Base-by-base conservation (phyloP, 1,139 yeast genomes). In the Geotrichum europaeum region DNA sequence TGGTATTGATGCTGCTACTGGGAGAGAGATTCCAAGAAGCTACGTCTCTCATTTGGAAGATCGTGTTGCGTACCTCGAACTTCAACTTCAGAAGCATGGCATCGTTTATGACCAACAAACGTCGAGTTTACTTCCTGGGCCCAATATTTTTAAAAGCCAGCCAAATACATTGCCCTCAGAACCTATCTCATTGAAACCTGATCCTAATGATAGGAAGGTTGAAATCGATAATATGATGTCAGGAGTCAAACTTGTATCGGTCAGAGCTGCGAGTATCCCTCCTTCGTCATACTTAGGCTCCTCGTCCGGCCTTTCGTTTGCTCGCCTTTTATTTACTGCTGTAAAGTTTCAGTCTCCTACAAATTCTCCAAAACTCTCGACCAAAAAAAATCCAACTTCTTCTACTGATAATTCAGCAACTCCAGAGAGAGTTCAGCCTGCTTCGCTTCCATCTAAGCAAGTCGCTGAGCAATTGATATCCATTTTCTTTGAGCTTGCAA, bases 1-100 rank as follows among this genome's bases (percentile, higher is more conserved):
- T 24, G 91, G 96, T 0, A 73, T 89, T 13, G 97, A 91, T 71
- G 90, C 96, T 0, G 90, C 90, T 3, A 88, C 96, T 0, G 96
- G 96, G 0, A 76, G 96, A 61, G 91, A 87, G 65, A 83, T 90
- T 1, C 96, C 97, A 0, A 76, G 97, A 55, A 85, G 91, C 12
- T 90, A 91, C 69, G 83, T 89, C 6, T 81, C 84, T 18, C 87
- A 86, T 67, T 74, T 91, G 61, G 97, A 91, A 70, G 85, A 84
- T 60, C 76, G 84, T 51, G 77, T 90, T 2, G 78, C 80, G 15
- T 73, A 75, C 20, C 76, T 90, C 64, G 91, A 88, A 69, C 67
- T 68, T 2, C 75, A 78, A 61, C 70, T 89, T 53, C 72, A 73
- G 58, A 74, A 74, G 40, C 69, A 76, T 59, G 84, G 84, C 0